These are phyloP conservation scores for Chamaenerion angustifolium DNA, from an alignment of 345 rosid genomes.

Conservation along the genomic window DNA sequence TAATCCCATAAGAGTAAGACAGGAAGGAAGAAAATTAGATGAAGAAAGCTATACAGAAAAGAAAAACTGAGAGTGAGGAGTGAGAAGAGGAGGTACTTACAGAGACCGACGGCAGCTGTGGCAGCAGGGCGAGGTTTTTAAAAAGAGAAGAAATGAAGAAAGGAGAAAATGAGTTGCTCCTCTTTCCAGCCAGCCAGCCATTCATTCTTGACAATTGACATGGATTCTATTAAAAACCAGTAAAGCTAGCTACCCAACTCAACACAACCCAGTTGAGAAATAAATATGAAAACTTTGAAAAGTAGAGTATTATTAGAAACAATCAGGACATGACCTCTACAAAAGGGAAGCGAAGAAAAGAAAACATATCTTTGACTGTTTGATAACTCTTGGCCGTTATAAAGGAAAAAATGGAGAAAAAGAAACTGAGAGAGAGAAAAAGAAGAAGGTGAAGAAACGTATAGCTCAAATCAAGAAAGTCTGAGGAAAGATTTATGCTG, in stretches of 20 bases:
- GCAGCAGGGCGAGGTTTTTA: slow-evolving; percentile 8
- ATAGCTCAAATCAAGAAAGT: no score
- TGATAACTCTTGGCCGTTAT: no score
- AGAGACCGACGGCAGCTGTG: not conserved
- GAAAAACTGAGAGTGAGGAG: not conserved
- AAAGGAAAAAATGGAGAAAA: no score
- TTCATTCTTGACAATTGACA: slow-evolving; percentile 30
- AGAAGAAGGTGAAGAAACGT: no score
- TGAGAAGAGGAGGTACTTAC: not conserved
- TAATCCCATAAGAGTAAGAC: slow-evolving; percentile 19
- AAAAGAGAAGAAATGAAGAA: slow-evolving; percentile 5
- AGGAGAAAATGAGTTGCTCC: slow-evolving; percentile 16
- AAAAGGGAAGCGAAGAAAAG: no score
- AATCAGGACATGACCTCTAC: no score
- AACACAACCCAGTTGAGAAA: not conserved
- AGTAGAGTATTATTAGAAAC: no score
- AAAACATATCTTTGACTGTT: no score
- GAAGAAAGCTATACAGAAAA: slow-evolving; percentile 12
- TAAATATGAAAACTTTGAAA: no score
- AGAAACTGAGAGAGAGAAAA: no score
- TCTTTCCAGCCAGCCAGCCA: no score
- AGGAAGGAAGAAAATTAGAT: slow-evolving; percentile 20
- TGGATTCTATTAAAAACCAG: slow-evolving; percentile 20
- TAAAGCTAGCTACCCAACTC: slow-evolving; percentile 12
- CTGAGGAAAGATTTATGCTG: no score